Conservation (phyloP, 106 monocot species). For the Dactylorhiza incarnata region DNA sequence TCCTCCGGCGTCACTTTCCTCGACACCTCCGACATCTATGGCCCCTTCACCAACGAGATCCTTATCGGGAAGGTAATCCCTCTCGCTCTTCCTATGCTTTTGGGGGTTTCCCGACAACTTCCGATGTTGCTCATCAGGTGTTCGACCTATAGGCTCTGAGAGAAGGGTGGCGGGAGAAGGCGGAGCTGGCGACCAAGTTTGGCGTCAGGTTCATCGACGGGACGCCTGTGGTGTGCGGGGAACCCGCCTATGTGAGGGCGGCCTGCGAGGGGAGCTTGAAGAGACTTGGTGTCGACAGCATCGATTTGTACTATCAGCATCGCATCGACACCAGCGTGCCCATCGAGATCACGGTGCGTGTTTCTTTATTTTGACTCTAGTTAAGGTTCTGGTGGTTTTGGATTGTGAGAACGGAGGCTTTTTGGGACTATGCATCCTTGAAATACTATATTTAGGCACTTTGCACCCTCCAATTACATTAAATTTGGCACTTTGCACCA, state of each 20-base stretch:
- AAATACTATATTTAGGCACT: no score
- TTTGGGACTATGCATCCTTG: no score
- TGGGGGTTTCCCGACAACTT: background rate
- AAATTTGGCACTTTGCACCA: no score
- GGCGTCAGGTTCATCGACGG: slow-evolving; percentile 22
- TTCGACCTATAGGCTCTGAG: slow-evolving; percentile 25
- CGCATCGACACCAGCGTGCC: slow-evolving; percentile 41
- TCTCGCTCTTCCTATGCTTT: background rate
- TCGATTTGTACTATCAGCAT: slow-evolving; percentile 66
- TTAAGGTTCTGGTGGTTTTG: background rate
- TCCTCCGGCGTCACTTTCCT: slow-evolving; percentile 38
- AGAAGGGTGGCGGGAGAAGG: slow-evolving; percentile 37
- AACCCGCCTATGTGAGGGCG: slow-evolving; percentile 48
- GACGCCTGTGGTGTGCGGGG: slow-evolving; percentile 24
- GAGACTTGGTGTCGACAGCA: slow-evolving; percentile 37
- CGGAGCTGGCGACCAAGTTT: slow-evolving; percentile 54
- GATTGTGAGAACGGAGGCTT: no score
- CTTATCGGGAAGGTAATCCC: slow-evolving; percentile 40
- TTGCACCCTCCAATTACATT: no score
- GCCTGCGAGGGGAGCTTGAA: slow-evolving; percentile 43
- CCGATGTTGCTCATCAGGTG: background rate
- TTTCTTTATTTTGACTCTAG: background rate
- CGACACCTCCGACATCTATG: slow-evolving; percentile 57
- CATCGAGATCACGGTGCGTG: slow-evolving; percentile 56
- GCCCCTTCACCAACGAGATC: slow-evolving; percentile 53